Evolutionary conservation across 1,284 basidiomycete genomes (phyloP), one percentile per base, ranked within the genome.

Genomic region (Sphaerobolus stellatus): DNA sequence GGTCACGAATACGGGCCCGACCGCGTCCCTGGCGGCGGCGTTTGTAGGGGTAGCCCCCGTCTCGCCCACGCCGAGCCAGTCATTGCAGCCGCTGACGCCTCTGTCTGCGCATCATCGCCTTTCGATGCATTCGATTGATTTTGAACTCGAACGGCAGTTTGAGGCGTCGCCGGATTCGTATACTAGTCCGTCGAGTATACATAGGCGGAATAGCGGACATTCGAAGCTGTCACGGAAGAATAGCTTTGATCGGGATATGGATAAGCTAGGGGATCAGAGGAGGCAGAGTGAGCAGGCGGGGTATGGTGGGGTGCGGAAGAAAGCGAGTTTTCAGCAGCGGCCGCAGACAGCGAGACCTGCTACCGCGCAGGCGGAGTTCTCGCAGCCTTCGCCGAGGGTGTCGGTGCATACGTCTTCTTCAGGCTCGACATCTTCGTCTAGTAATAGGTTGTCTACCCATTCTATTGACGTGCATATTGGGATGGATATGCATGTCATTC

Each of bases 401-500:
- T 54, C 53, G 8, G 20, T 54, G 16, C 53, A 54, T 33, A 48
- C 53, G 2, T 18, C 52, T 14, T 48, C 47, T 14, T 54, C 52
- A 22, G 48, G 9, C 9, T 50, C 50, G 20, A 13, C 28, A 20
- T 48, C 53, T 20, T 33, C 36, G 25, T 43, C 46, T 24, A 48
- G 49, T 28, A 24, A 49, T 27, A 45, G 47, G 14, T 45, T 54
- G 16, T 54, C 53, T 38, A 54, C 34, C n/a, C 53, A 48, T 31
- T 54, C 53, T 6, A 31, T 38, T 16, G 53, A 54, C 24, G 52
- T 40, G 16, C 41, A 53, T 41, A 43, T 54, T 43, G 53, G 53
- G n/a, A 54, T 54, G 53, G 53, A 54, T 27, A 22, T 18, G 28
- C 46, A 28, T 30, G 48, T 28, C 4, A 13, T 28, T 14, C 49